phyloP scores from a whole-genome alignment of 2,329 filamentous ascomycete species.

The Monosporascus sp. region DNA sequence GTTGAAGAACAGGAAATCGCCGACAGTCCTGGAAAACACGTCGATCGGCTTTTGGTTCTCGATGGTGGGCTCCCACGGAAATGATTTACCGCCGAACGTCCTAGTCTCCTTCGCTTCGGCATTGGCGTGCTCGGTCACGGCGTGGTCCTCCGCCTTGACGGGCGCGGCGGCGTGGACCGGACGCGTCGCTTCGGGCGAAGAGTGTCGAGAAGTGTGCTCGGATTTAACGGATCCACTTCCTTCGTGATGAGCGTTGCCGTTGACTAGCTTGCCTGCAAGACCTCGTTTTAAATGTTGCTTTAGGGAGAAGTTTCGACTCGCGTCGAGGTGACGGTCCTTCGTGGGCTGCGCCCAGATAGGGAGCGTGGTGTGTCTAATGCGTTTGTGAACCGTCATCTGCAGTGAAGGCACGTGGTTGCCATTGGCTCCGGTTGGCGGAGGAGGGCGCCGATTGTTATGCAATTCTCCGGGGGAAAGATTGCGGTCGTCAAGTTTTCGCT shows the following conservation, averaged over 20 bases:
- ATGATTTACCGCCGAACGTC: conserved; percentile 22
- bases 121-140: conserved; percentile 1
- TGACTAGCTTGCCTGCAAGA: conserved; percentile 9
- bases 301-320: conserved; percentile 41
- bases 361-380: conserved; percentile 29
- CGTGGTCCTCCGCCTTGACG: conserved; percentile 17
- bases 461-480: conserved; percentile 46
- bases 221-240: conserved; percentile 16
- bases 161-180: conserved; percentile 20
- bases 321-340: conserved; percentile 28
- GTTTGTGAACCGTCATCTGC: conserved; percentile 29
- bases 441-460: conserved; percentile 43
- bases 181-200: conserved; percentile 42
- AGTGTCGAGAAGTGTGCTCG: conserved; percentile 36
- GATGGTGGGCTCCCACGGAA: conserved; percentile 62
- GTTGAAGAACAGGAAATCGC: conserved; percentile 72
- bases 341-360: conserved; percentile 46
- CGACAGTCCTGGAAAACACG: conserved; percentile 68
- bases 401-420: conserved; percentile 27
- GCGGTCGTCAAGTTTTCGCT: conserved; percentile 44
- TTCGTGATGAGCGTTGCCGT: conserved; percentile 19
- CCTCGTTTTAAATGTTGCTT: conserved; percentile 22
- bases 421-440: conserved; percentile 45
- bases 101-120: conserved; percentile 11
- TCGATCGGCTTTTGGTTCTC: conserved; percentile 67